Evolutionary conservation across 441 rosid species (phyloP), one percentile per base, ranked within the genome.

Genomic region (Erysimum cheiri): DNA sequence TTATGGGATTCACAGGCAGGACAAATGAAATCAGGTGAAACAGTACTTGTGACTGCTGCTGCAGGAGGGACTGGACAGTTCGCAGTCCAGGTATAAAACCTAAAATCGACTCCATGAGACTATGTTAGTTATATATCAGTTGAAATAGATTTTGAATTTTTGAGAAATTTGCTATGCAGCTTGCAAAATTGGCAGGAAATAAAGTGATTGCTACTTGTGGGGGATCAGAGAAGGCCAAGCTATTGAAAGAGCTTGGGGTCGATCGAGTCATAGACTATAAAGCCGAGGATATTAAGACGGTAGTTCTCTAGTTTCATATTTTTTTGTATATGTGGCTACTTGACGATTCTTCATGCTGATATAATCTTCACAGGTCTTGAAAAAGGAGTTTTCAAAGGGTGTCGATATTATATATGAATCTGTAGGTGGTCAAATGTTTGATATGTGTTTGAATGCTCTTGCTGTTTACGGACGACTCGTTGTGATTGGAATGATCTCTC

Each of bases 61-160:
- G 98, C 97, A 2, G 98, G 99, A 77, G 99, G 99, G 50, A 95
- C 99, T 6, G 99, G 99, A 39, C 99, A 95, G 75, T 95, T 95
- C 68, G 98, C 97, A 31, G 98, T 95, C 58, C 99, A 95, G 99
- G 99, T 94, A 72, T 26, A 48, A 10, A 36, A 28, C 32, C 63
- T 70, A 35, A 61, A 33, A 8, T 53, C 26, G 6, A 24, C 8
- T 9, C 6, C 19, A 11, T 53, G 29, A 44, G 26, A 43, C 46
- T 35, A 33, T 52, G 40, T 32, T 73, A n/a, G 10, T 24, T 48
- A 28, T 46, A 28, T 36, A 19, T n/a, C 26, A 31, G 1, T 0
- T 31, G 5, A 43, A 14, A 4, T 40, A 32, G 3, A 10, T 5
- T 55, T 6, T 69, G 40, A 40, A 55, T 7, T 5, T 55, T 6